phyloP scores from a whole-genome alignment of 2,329 filamentous ascomycete species.

The Fusarium musae region DNA sequence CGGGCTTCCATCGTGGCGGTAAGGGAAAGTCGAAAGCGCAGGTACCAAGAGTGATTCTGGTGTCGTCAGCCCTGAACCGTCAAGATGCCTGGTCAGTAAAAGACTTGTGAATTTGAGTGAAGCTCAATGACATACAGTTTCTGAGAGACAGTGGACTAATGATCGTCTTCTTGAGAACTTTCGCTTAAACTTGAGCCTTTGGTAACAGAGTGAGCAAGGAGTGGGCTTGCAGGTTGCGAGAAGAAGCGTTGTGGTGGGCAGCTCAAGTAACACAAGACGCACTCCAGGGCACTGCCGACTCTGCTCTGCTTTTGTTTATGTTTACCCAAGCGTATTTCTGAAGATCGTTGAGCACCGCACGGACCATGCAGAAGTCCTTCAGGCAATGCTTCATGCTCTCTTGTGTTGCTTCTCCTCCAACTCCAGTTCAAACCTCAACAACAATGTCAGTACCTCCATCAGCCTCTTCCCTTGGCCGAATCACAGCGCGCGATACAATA shows the following conservation, averaged over 20 bases:
- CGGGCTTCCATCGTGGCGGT: no score
- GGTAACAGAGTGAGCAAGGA: background rate
- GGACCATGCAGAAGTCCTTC: fast-evolving
- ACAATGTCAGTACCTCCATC: background rate
- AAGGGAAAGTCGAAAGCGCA: no score
- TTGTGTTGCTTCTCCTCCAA: background rate
- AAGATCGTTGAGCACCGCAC: background rate
- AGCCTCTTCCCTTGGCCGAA: fast-evolving
- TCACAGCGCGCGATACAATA: fast-evolving
- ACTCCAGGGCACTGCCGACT: no score
- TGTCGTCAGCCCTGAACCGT: no score
- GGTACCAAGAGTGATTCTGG: no score
- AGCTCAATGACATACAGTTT: background rate
- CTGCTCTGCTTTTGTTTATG: background rate
- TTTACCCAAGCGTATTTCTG: no score
- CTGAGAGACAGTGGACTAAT: fast-evolving
- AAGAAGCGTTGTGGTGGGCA: background rate
- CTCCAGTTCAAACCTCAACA: background rate
- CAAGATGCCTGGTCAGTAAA: background rate
- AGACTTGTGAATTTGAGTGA: background rate
- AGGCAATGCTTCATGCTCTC: background rate
- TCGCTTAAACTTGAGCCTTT: fast-evolving
- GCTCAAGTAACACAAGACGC: no score
- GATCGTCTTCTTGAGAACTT: fast-evolving
- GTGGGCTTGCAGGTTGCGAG: slow-evolving; percentile 33